These are phyloP conservation scores for grape (Vitis vinifera) DNA, from an alignment of 164 flowering plant genomes.

Conservation along the genomic window DNA sequence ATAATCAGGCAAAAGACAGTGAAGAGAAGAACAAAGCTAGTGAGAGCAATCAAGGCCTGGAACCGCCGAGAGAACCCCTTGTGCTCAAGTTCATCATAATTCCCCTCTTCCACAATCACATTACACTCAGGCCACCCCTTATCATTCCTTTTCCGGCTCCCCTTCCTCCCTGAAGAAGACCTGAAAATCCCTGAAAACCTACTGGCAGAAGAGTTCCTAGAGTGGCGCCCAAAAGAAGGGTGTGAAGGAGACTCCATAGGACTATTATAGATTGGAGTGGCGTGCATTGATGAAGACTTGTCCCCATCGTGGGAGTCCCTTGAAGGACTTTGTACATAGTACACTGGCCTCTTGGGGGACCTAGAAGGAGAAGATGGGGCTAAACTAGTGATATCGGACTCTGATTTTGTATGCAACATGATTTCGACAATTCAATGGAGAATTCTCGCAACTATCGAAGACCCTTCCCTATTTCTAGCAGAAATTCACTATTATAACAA, in stretches of 20 bases:
- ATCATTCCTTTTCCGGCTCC: slow-evolving; percentile 66
- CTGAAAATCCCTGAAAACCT: slow-evolving; percentile 87
- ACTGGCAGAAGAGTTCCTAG: slow-evolving; percentile 88
- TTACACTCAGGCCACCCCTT: slow-evolving; percentile 97
- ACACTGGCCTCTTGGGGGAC: slow-evolving; percentile 79
- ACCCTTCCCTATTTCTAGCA: no score
- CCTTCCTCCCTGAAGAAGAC: slow-evolving; percentile 80
- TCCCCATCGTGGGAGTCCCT: slow-evolving; percentile 97
- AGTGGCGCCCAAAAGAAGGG: slow-evolving; percentile 85
- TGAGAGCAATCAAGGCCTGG: slow-evolving; percentile 48
- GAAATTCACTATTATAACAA: no score
- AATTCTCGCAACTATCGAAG: no score
- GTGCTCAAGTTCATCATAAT: slow-evolving; percentile 62
- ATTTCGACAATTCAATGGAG: no score
- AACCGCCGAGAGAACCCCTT: slow-evolving; percentile 37
- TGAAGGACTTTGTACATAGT: slow-evolving; percentile 94
- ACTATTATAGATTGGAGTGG: slow-evolving; percentile 78
- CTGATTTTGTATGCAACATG: slow-evolving; percentile 53
- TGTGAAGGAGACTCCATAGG: slow-evolving; percentile 97
- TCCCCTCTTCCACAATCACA: slow-evolving; percentile 85
- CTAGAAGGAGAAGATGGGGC: slow-evolving; percentile 95
- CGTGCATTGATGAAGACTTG: slow-evolving; percentile 86
- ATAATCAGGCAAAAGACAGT: slow-evolving; percentile 53
- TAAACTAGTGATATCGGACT: slow-evolving; percentile 84
- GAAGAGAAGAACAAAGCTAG: slow-evolving; percentile 42